Evolutionary conservation across 148 eudicot species (phyloP).

Genomic region (Vaccinium darrowii): DNA sequence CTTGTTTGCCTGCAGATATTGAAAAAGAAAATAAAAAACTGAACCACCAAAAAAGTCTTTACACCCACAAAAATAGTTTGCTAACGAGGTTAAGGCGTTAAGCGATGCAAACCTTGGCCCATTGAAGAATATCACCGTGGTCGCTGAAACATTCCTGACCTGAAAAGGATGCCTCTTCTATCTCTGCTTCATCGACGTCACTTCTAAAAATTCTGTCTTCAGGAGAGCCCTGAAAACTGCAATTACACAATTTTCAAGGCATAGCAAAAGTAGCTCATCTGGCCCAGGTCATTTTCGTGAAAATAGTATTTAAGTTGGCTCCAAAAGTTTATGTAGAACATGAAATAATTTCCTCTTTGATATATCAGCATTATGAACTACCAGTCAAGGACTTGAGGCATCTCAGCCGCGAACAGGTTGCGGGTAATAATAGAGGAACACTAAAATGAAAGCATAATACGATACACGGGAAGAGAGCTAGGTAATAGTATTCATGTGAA

Average conservation of each 20-base stretch:
- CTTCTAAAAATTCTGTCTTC: conserved; percentile 76
- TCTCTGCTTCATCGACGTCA: conserved; percentile 67
- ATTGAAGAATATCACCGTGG: conserved; percentile 77
- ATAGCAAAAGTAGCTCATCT: conserved; percentile 3
- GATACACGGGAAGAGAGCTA: background rate
- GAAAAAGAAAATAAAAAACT: background rate
- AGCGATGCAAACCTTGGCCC: conserved; percentile 74
- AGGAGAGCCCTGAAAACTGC: conserved; percentile 77
- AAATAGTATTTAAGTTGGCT: background rate
- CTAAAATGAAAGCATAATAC: background rate
- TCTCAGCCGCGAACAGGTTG: background rate
- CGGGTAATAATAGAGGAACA: background rate
- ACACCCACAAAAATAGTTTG: background rate
- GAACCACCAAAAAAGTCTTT: background rate
- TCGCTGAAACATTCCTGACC: conserved; percentile 66
- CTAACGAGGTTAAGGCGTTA: conserved; percentile 6
- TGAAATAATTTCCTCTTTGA: background rate
- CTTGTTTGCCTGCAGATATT: conserved; percentile 58
- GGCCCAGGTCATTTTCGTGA: background rate
- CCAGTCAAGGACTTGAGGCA: background rate
- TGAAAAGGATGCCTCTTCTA: conserved; percentile 80
- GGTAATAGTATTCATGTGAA: background rate
- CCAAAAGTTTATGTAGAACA: background rate
- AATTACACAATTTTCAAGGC: conserved; percentile 24
- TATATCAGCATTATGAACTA: background rate